Evolutionary conservation across 768 basidiomycete species (phyloP).

Genomic region (Suillus variegatus): DNA sequence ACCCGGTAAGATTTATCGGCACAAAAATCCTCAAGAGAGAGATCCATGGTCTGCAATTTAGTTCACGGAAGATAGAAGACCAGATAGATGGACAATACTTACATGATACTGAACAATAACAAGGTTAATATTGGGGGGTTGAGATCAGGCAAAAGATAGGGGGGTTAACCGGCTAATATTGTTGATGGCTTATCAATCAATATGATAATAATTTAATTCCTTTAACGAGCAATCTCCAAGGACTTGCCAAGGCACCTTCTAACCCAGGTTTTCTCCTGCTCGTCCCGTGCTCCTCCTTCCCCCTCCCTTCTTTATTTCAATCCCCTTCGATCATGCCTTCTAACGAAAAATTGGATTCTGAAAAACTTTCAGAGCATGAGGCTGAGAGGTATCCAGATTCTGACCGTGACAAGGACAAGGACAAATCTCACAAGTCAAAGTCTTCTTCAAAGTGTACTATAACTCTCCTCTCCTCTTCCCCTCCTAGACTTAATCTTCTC

Average conservation of each 20-base stretch:
- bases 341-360: slow-evolving; percentile 23
- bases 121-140: neutral
- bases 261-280: slow-evolving; percentile 4
- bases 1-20: slow-evolving; percentile 65
- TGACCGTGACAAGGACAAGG: slow-evolving; percentile 14
- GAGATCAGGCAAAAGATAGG: neutral
- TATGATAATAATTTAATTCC: slow-evolving; percentile 8
- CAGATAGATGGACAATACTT: slow-evolving; percentile 4
- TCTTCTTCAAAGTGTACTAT: slow-evolving; percentile 33
- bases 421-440: slow-evolving; percentile 23
- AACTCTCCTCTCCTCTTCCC: slow-evolving; percentile 13
- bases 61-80: neutral
- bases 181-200: slow-evolving; percentile 7
- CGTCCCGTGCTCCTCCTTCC: slow-evolving; percentile 1
- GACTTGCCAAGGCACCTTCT: slow-evolving; percentile 1
- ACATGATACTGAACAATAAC: slow-evolving; percentile 1
- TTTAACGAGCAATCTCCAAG: slow-evolving; percentile 7
- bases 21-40: slow-evolving; percentile 45
- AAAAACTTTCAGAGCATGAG: slow-evolving; percentile 17
- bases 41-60: slow-evolving; percentile 19
- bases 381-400: slow-evolving; percentile 23
- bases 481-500: neutral
- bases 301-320: slow-evolving; percentile 5
- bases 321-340: slow-evolving; percentile 19
- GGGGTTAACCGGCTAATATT: slow-evolving; percentile 4